These are phyloP conservation scores for Polychaeton citri DNA, from an alignment of 2,329 filamentous ascomycete genomes.

Conservation along the genomic window DNA sequence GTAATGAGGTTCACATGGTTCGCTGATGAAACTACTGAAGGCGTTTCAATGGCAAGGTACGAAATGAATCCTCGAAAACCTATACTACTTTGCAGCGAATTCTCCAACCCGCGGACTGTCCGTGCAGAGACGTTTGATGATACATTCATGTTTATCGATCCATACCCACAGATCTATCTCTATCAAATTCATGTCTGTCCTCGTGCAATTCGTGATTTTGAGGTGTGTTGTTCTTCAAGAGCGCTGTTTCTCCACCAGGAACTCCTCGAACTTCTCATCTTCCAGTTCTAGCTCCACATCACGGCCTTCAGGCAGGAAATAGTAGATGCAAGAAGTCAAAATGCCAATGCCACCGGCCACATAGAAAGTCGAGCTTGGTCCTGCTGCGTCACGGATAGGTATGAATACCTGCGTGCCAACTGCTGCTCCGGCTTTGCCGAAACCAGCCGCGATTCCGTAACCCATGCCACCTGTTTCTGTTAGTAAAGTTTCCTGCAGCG, in stretches of 20 bases:
- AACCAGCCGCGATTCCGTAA: constrained; percentile 38
- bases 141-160: too few species aligned
- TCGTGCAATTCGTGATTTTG: too few species aligned
- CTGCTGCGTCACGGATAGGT: constrained; percentile 24
- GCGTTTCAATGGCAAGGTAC: too few species aligned
- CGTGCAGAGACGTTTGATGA: too few species aligned
- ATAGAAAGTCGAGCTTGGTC: constrained; percentile 11
- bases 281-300: constrained; percentile 7
- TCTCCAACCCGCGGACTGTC: too few species aligned
- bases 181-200: too few species aligned
- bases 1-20: too few species aligned
- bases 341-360: constrained; percentile 9
- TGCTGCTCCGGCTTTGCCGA: constrained; percentile 54
- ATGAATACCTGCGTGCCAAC: constrained; percentile 39
- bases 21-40: too few species aligned
- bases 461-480: constrained; percentile 25
- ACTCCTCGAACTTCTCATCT: constrained; percentile 10
- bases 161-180: too few species aligned
- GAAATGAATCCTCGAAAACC: too few species aligned
- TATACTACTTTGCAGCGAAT: too few species aligned
- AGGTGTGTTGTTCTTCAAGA: too few species aligned
- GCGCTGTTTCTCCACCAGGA: constrained; percentile 1
- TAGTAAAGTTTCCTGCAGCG: not conserved
- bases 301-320: constrained; percentile 10
- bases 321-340: constrained; percentile 10